Evolutionary conservation across 345 rosid genomes (phyloP), one percentile per base, ranked within the genome.

Genomic region (Litchi chinensis): DNA sequence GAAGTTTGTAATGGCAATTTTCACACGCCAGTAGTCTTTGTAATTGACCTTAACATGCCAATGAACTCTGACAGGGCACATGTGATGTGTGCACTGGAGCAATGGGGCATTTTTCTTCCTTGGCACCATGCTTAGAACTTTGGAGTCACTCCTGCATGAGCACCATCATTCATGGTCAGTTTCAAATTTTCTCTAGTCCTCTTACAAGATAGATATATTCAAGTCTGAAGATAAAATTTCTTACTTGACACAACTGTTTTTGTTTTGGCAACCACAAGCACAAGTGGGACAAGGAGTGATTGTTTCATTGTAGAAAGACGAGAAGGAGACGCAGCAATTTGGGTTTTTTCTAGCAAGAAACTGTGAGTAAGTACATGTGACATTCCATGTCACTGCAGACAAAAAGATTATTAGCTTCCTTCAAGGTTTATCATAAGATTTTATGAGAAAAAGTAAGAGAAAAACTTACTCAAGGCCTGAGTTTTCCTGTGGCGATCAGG

Each of bases 321-420:
- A 95, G 82, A 95, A 86, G 21, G 98, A 93, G 69, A 93, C 95
- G 2, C 98, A 93, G 44, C 98, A 95, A 48, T 71, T 91, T 1
- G 98, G 98, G 76, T 91, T 89, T 76, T 90, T 90, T 68, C 93
- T 83, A 0, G 95, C 95, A 73, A 91, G 87, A 78, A 93, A 91
- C 78, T 95, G 97, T 18, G 98, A 95, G 79, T 91, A 95, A 39
- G 97, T 91, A 92, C 95, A 95, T 46, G 93, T 92, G 54, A 92
- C 98, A 65, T 93, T 95, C 95, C 98, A 93, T 63, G 97, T 92
- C 94, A 95, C 98, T 93, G 91, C 85, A 84, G 9, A 46, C 52
- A 46, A 46, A 64, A 68, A 62, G 40, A 73, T 40, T 11, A 15
- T 60, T 41, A 74, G 22, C 68, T 26, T 19, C 12, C 22, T 60